Base-by-base conservation (phyloP, 2,329 filamentous ascomycete species). In the Sporothrix brunneoviolacea region DNA sequence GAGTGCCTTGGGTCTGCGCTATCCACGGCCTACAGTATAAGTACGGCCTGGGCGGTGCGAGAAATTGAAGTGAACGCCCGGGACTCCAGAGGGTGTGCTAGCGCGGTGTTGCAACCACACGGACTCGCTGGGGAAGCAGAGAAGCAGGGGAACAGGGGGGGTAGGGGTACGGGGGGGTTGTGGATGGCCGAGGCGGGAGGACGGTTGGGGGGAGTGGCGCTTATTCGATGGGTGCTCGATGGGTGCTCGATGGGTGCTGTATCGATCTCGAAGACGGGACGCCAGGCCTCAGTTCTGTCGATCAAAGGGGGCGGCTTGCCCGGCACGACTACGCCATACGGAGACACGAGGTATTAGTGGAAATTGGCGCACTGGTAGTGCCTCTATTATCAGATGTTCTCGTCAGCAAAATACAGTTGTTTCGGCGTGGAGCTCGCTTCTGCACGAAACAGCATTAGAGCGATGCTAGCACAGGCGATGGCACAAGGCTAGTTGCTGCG, bases 61-160 rank as follows among this genome's bases (percentile, higher is more conserved):
- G 16, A 18, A 38, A 22, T 13, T 24, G 8, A 22, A 18, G 19
- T 39, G 37, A 24, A 4, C 19, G 19, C 37, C 19, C 37, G 19
- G 19, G 12, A 18, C 37, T 13, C 18, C 37, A 39, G 18, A 39
- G 19, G 21, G 9, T 22, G 24, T 35, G 38, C 45, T 33, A 35
- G 40, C 32, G 40, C 41, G 36, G 24, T 27, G 40, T 35, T 48
- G 45, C 50, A 48, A 49, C 50, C 51, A 49, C 51, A 49, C 46
- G 46, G 51, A 52, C 36, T 45, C 30, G 32, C 21, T 41, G 44
- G 44, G 39, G 42, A 21, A 32, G 21, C 18, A 42, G 8, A 13
- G 21, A 6, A 18, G 16, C 24, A 32, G 24, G 27, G 35, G 36
- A 35, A 24, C 16, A 19, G 19, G n/a, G 8, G 42, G 19, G 30